Evolutionary conservation across 1,284 basidiomycete genomes (phyloP), one percentile per base, ranked within the genome.

Genomic region (Leccinum solheimii): DNA sequence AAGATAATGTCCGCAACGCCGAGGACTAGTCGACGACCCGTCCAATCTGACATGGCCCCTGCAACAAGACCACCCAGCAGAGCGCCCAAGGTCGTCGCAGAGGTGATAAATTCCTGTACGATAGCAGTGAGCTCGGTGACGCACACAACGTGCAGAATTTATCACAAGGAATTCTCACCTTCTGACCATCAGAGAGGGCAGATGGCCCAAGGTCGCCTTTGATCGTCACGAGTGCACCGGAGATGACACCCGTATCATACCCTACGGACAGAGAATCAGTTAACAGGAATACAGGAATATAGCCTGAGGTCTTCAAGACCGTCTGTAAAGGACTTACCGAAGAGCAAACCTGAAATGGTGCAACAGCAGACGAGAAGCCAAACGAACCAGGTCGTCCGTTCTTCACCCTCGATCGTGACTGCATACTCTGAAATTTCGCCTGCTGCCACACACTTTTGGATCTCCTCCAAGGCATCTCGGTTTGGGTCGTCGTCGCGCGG

Each of bases 211-310:
- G 79, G 68, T 92, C 90, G 3, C 80, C 78, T 0, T 84, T 82
- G 62, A 94, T 91, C 6, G 84, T 86, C 16, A 93, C 89, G 38
- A 92, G 79, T 16, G 90, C 86, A 32, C 90, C 90, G 63, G 87
- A 89, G 38, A 92, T 88, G 16, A 91, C 88, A 45, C 90, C 90
- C 3, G 91, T 92, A 71, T 92, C 91, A 69, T 92, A 92, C 26
- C 90, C 88, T 90, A 62, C n/a, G n/a, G 30, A 9, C 5, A 27
- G 13, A 36, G 21, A 11, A 19, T 11, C 3, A 8, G 1, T 70
- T 34, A 70, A 36, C 11, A 3, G 36, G 34, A 8, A 30, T 14
- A 21, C 27, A 54, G 10, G 1, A 4, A 30, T 8, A 23, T 23
- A 50, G n/a, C n/a, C n/a, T n/a, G n/a, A n/a, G 3, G 19, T 14